These are phyloP conservation scores for Ophiosphaerella narmari DNA, from an alignment of 2,329 filamentous ascomycete species.

Conservation along the genomic window DNA sequence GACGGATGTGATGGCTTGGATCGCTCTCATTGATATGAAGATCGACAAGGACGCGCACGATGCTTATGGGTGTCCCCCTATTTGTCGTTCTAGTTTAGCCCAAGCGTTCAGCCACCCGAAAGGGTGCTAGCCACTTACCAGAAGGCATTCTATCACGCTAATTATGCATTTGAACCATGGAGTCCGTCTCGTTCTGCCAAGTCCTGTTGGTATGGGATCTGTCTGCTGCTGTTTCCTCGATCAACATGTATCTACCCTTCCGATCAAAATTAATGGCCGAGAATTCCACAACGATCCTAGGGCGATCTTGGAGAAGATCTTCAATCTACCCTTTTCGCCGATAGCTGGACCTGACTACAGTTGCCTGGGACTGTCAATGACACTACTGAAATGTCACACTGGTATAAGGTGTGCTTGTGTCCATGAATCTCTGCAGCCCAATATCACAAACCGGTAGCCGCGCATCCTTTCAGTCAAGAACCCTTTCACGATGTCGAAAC, in stretches of 20 bases:
- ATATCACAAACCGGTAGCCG: background rate
- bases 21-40: background rate
- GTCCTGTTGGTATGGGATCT: no score
- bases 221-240: no score
- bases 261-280: no score
- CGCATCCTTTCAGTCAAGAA: background rate
- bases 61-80: background rate
- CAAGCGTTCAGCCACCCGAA: background rate
- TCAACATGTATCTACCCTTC: no score
- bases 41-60: background rate
- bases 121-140: background rate
- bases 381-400: background rate
- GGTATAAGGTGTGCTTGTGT: background rate
- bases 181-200: background rate
- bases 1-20: no score
- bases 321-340: background rate
- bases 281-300: background rate
- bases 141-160: no score
- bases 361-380: background rate
- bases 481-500: conserved; percentile 17
- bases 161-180: background rate
- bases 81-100: background rate
- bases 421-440: background rate
- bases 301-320: background rate
- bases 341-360: background rate